These are phyloP conservation scores for Sutorius eximius DNA, from an alignment of 1,284 basidiomycete genomes.

Conservation along the genomic window DNA sequence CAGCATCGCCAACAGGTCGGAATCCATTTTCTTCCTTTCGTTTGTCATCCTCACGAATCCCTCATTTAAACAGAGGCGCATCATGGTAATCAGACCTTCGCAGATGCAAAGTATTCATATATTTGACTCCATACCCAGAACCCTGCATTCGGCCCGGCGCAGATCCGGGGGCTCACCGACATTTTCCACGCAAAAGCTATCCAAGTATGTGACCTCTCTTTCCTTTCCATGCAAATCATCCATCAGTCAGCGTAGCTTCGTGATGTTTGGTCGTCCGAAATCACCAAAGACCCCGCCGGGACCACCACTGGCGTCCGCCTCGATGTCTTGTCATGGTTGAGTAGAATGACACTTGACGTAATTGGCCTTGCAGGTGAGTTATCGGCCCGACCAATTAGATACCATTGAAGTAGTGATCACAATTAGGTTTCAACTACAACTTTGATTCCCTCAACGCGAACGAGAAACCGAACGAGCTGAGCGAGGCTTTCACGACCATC, in stretches of 20 bases:
- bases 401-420: neutral
- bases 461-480: neutral
- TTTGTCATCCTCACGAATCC: neutral
- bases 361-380: neutral
- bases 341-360: neutral
- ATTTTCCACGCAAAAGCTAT: slow-evolving; percentile 56
- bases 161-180: slow-evolving; percentile 54
- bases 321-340: neutral
- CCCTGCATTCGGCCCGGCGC: slow-evolving; percentile 56
- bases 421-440: neutral
- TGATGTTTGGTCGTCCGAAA: slow-evolving; percentile 42
- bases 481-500: neutral
- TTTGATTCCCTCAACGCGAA: neutral
- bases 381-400: neutral
- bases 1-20: slow-evolving; percentile 31
- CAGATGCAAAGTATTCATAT: neutral
- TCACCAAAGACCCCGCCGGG: slow-evolving; percentile 24
- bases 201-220: slow-evolving; percentile 36
- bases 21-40: neutral
- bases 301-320: neutral
- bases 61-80: slow-evolving; percentile 19
- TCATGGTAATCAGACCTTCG: slow-evolving; percentile 20
- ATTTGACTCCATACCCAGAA: slow-evolving; percentile 39
- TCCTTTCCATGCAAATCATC: neutral
- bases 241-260: slow-evolving; percentile 38